Evolutionary conservation across 2,329 filamentous ascomycete species (phyloP), one percentile per base, ranked within the genome.

Genomic region (Alternaria gansuensis): DNA sequence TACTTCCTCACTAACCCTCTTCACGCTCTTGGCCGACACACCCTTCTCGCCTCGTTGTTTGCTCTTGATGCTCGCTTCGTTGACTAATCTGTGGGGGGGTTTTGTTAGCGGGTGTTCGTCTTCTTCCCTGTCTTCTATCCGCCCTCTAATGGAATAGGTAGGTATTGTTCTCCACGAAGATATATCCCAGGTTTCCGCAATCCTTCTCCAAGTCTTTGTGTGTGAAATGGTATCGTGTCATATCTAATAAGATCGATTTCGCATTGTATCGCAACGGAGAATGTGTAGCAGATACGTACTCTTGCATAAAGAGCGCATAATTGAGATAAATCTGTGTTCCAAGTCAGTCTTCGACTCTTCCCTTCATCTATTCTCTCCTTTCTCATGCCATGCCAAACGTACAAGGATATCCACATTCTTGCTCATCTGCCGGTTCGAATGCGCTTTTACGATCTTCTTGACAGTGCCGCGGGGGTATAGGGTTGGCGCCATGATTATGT

Each of bases 371-470:
- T 4, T 6, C 6, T n/a, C 17, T 23, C 6, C 3, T 5, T 5
- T 43, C 10, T 3, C 29, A 10, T 31, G 29, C 8, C 31, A 14
- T 1, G 4, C 11, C 14, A 40, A 69, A 69, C 85, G 60, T 79
- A 96, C 92, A 80, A 94, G 82, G 57, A 96, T 88, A 78, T 97
- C 93, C 29, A 88, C 90, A 77, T 95, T 93, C 78, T 92, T 95
- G 81, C 89, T 92, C 63, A 96, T 78, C 64, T 85, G 90, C 74
- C 89, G 88, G 63, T 91, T 90, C 8, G 92, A 90, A 77, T 96
- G 92, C 17, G 92, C 92, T 79, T 96, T 97, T 71, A 96, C 84
- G 60, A 96, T 94, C 78, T 93, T 93, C 78, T 93, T 95, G 69
- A 97, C 83, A 0, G 91, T 95, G 17, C 87, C 88, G 63, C 93